Conservation (phyloP, 2,329 filamentous ascomycete genomes). For the Aspergillus sojae region DNA sequence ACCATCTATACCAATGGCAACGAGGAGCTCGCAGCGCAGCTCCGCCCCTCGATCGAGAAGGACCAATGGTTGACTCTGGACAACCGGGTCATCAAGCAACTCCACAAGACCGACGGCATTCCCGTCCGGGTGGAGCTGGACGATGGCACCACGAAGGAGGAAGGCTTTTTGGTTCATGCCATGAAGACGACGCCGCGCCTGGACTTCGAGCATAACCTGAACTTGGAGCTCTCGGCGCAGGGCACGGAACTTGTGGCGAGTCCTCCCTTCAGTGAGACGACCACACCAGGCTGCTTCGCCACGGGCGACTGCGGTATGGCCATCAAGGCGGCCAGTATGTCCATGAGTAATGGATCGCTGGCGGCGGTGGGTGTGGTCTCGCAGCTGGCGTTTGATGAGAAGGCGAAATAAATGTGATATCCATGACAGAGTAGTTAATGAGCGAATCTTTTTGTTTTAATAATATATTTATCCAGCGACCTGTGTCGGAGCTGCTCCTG, state of each 20-base stretch:
- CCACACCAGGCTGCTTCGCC: constrained; percentile 55
- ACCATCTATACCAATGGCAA: constrained; percentile 58
- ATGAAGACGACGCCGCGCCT: neutral
- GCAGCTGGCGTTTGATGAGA: neutral
- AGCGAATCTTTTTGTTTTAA: no score
- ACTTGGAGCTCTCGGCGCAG: neutral
- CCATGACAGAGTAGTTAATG: no score
- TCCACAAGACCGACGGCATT: neutral
- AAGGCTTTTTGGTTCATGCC: constrained; percentile 30
- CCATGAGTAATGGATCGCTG: constrained; percentile 8
- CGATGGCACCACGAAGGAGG: neutral
- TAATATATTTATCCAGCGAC: no score
- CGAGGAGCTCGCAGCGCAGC: constrained; percentile 28
- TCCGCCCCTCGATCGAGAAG: neutral
- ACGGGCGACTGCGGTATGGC: constrained; percentile 52
- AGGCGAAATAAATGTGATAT: no score
- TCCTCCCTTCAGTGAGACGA: constrained; percentile 54
- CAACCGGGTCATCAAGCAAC: neutral
- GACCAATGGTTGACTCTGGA: constrained; percentile 1
- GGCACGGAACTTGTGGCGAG: constrained; percentile 14
- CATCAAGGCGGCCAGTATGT: constrained; percentile 12
- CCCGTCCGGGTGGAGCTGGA: constrained; percentile 10
- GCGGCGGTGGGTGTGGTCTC: constrained; percentile 5
- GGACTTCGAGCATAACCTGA: neutral
- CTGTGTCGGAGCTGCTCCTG: no score